Percentiles rank a stretch among this genome's conserved stretches.
phyloP scores from a whole-genome alignment of 192 early-diverging fungal species.

The Lobulomyces angularis region DNA sequence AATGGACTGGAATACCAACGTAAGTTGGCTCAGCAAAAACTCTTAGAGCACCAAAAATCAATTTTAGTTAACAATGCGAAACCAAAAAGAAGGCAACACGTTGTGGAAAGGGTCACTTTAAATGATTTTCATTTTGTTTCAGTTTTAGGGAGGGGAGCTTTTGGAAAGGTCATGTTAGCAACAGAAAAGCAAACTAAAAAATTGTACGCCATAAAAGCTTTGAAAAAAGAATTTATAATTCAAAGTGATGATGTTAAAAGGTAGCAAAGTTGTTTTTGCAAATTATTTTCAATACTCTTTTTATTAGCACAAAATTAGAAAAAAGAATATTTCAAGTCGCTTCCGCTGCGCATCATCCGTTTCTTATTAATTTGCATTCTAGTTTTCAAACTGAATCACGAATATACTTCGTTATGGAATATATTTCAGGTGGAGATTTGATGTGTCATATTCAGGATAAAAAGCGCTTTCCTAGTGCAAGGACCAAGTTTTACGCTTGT shows the following conservation, averaged over 20 bases:
- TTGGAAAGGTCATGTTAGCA: conserved; percentile 98
- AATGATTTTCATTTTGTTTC: too few species aligned
- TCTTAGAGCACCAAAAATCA: too few species aligned
- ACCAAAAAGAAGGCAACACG: conserved; percentile 50
- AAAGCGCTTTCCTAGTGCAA: conserved; percentile 58
- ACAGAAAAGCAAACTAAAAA: conserved; percentile 65
- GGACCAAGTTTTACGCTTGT: conserved; percentile 82
- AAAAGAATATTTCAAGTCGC: conserved; percentile 70
- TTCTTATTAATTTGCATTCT: conserved; percentile 71
- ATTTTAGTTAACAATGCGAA: conserved; percentile 82
- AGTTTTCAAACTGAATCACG: conserved; percentile 72
- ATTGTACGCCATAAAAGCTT: conserved; percentile 91
- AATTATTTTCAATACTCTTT: too few species aligned
- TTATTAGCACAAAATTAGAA: conserved; percentile 54
- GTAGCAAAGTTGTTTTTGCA: too few species aligned
- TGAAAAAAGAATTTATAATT: conserved; percentile 82
- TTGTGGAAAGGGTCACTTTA: conserved; percentile 58
- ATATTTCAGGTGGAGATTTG: conserved; percentile 74
- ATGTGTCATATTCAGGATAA: conserved; percentile 74
- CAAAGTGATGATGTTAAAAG: conserved; percentile 75
- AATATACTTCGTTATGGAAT: conserved; percentile 84
- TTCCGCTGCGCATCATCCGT: conserved; percentile 68
- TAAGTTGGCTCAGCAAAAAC: conserved; percentile 30
- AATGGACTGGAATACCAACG: too few species aligned
- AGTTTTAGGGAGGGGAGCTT: conserved; percentile 91